These are phyloP conservation scores for Tuber calosporum DNA, from an alignment of 495 filamentous ascomycete genomes.

Conservation along the genomic window DNA sequence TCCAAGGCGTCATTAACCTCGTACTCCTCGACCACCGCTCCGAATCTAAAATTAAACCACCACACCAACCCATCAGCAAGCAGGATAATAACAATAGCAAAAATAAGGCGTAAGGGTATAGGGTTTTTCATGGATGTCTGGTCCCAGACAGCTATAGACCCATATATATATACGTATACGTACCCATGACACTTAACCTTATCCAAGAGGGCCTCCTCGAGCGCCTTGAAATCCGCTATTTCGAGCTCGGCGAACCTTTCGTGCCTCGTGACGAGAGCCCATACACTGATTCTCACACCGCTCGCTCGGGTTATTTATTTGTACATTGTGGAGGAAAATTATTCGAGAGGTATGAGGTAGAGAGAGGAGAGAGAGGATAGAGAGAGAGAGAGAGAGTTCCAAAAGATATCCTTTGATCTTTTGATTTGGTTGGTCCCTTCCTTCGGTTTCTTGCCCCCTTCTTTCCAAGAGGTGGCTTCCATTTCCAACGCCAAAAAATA, in stretches of 20 bases:
- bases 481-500: not conserved
- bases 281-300: slow-evolving; percentile 48
- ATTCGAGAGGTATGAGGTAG: not conserved
- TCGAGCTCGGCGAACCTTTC: slow-evolving; percentile 58
- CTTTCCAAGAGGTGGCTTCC: not conserved
- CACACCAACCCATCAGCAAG: not conserved
- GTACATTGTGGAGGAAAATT: not conserved
- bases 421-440: not conserved
- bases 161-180: slow-evolving; percentile 42
- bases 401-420: not conserved
- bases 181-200: slow-evolving; percentile 94
- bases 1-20: slow-evolving; percentile 81
- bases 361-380: no score
- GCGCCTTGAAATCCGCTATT: slow-evolving; percentile 60
- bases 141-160: not conserved
- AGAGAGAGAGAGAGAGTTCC: slow-evolving; percentile 1
- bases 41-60: slow-evolving; percentile 52
- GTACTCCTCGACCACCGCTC: slow-evolving; percentile 82
- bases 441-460: not conserved
- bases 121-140: slow-evolving; percentile 8
- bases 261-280: slow-evolving; percentile 70
- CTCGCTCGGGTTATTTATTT: slow-evolving; percentile 17
- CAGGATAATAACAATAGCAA: not conserved
- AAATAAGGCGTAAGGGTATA: not conserved
- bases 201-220: slow-evolving; percentile 63